A percentile compares a stretch with the other conserved stretches of the same genome.
These are phyloP conservation scores for Thelephora terrestris DNA, from an alignment of 1,284 basidiomycete species.

Conservation along the genomic window DNA sequence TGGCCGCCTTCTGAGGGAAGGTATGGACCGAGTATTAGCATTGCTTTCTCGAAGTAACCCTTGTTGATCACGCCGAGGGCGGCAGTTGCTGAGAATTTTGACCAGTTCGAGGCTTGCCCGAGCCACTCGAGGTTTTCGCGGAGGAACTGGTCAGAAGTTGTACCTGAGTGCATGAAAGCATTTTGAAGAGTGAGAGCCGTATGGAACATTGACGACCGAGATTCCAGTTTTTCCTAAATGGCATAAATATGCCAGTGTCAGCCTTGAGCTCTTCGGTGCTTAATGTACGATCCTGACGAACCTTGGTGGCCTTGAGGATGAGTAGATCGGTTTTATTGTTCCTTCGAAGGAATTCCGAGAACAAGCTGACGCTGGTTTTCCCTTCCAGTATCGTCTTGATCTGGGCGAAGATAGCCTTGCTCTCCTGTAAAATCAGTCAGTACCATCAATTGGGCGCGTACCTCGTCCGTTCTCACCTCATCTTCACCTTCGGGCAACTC, in stretches of 20 bases:
- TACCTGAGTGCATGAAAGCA: conserved; percentile 93
- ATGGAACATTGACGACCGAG: conserved; percentile 93
- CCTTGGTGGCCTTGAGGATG: conserved; percentile 88
- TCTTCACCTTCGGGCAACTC: conserved; percentile 54
- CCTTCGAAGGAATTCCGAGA: conserved; percentile 87
- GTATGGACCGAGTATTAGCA: conserved; percentile 89
- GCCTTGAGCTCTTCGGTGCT: conserved; percentile 1
- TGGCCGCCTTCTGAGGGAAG: conserved; percentile 64
- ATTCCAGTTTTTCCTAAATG: conserved; percentile 79
- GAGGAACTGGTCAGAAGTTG: conserved; percentile 86
- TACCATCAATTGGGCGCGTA: conserved; percentile 7
- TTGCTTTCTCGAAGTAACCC: conserved; percentile 87
- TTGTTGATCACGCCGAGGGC: conserved; percentile 95
- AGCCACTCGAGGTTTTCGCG: conserved; percentile 95
- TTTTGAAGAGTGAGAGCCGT: conserved; percentile 92
- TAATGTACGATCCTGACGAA: conserved; percentile 18
- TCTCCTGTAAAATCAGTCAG: conserved; percentile 32
- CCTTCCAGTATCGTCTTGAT: conserved; percentile 78
- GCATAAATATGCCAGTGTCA: neutral
- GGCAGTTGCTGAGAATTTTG: conserved; percentile 93
- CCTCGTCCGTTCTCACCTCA: conserved; percentile 31
- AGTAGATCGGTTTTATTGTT: conserved; percentile 89
- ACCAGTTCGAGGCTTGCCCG: conserved; percentile 89
- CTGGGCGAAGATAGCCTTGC: conserved; percentile 56
- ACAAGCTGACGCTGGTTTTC: conserved; percentile 82